Evolutionary conservation across 257 asterid species (phyloP), one percentile per base, ranked within the genome.

Genomic region (Apocynum venetum): DNA sequence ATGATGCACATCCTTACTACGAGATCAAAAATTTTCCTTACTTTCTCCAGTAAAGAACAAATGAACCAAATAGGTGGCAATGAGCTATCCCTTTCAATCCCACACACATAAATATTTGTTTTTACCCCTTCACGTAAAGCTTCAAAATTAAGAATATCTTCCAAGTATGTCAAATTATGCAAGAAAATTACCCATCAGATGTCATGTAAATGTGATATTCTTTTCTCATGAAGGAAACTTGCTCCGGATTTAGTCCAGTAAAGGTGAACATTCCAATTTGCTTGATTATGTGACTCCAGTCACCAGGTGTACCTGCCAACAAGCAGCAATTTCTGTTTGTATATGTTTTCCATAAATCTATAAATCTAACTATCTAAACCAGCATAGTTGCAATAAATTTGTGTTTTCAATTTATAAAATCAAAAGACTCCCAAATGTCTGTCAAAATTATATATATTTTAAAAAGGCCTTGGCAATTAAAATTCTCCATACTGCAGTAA

Each of bases 181-280:
- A 71, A 66, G 57, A 55, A 68, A 14, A 61, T 82, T 91, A 95
- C 99, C 99, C 98, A 47, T 95, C 98, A 67, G 99, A 93, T 60
- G 99, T 95, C 91, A 95, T 89, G 93, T 93, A 93, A 82, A 95
- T 88, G 88, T 93, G 99, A 88, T 91, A 90, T 78, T 95, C 97
- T 84, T 90, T 88, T 6, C 87, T 93, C 97, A 93, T 90, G 83
- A 93, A 89, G 80, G 93, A 87, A 55, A 95, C 98, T 87, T 95
- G 99, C 77, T 88, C 83, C 0, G 90, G 49, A 82, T 87, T 87
- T 36, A 95, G 91, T 78, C 99, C 99, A 19, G 98, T 93, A 88
- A 93, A 95, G 53, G 99, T 95, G 84, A 95, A 95, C 99, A 95
- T 95, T 78, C 99, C 99, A 63, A 93, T 95, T 85, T 93, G 99